A percentile compares a stretch with the other conserved stretches of the same genome.
Evolutionary conservation across 345 rosid genomes (phyloP).

Genomic region (Arabis alpina): DNA sequence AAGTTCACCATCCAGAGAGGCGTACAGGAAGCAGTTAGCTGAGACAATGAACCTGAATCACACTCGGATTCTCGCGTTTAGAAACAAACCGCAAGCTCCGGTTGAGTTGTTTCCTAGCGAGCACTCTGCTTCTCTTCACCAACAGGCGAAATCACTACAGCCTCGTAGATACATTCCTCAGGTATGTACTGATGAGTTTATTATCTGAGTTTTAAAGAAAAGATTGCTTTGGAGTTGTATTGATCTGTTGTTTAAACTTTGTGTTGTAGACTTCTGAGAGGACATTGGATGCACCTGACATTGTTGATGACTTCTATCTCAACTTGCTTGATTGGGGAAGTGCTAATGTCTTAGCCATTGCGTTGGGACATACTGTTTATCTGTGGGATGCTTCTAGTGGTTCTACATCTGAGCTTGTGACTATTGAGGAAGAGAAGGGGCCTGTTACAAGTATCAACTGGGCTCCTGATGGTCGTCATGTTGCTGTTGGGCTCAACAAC

Average conservation of each 20-base stretch:
- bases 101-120: constrained; percentile 19
- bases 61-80: constrained; percentile 73
- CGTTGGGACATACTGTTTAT: constrained; percentile 44
- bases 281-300: constrained; percentile 46
- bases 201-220: neutral
- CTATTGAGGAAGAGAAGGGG: constrained; percentile 51
- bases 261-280: constrained; percentile 43
- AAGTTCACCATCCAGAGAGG: constrained; percentile 65
- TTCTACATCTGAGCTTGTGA: constrained; percentile 55
- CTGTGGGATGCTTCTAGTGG: constrained; percentile 57
- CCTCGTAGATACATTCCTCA: constrained; percentile 47
- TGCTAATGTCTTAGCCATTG: constrained; percentile 45
- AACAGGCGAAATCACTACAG: constrained; percentile 46
- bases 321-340: constrained; percentile 49
- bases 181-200: constrained; percentile 12
- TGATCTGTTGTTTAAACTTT: neutral
- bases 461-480: constrained; percentile 47
- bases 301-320: constrained; percentile 46
- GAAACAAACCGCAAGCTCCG: constrained; percentile 64
- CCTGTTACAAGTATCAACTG: constrained; percentile 43
- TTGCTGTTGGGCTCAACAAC: constrained; percentile 42
- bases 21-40: constrained; percentile 65
- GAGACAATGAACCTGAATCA: constrained; percentile 65
- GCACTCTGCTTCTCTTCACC: constrained; percentile 35
- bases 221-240: constrained; percentile 36